Conservation (phyloP, 2,329 filamentous ascomycete species). For the Magnaporthiopsis rhizophila region DNA sequence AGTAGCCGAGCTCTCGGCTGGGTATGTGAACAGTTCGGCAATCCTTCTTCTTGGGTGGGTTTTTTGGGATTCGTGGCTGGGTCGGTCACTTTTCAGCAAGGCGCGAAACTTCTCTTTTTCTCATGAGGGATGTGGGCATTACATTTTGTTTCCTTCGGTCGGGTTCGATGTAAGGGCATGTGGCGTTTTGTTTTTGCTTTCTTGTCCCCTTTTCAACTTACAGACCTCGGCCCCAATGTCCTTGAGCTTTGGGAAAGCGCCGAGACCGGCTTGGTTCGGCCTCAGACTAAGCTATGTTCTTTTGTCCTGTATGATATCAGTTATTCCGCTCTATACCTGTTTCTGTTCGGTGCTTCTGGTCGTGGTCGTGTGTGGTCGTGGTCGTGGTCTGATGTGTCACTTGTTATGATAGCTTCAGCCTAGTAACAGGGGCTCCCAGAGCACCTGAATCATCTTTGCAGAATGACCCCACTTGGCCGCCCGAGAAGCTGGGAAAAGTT, state of each 20-base stretch:
- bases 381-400: not conserved
- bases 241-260: not conserved
- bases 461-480: too few relatives aligned
- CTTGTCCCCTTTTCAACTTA: not conserved
- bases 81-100: not conserved
- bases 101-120: not conserved
- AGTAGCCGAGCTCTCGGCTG: not conserved
- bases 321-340: not conserved
- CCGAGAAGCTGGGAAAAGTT: too few relatives aligned
- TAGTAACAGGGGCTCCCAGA: too few relatives aligned
- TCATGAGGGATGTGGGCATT: not conserved
- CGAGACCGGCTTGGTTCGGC: not conserved
- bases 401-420: too few relatives aligned
- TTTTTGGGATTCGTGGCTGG: not conserved
- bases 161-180: not conserved
- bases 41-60: not conserved
- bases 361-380: too few relatives aligned
- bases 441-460: too few relatives aligned
- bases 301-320: not conserved
- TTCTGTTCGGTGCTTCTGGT: not conserved
- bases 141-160: not conserved
- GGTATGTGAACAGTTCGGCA: not conserved
- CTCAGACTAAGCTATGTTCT: not conserved
- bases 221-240: not conserved
- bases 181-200: not conserved